A percentile compares a stretch with the other conserved stretches of the same genome.
phyloP scores from a whole-genome alignment of 805 yeast genomes.

The Candida succiphila region DNA sequence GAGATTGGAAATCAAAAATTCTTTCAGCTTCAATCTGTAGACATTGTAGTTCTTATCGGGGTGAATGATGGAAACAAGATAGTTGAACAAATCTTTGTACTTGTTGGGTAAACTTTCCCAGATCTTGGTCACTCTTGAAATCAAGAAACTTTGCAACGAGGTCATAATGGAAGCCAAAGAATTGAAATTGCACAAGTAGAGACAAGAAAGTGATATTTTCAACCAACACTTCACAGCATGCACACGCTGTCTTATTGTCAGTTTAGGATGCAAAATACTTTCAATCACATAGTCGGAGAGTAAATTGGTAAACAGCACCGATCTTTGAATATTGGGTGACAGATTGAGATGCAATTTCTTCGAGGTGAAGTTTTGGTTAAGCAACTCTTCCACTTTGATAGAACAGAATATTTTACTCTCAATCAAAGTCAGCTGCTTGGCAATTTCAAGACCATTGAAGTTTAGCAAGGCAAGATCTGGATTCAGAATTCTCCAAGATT shows the following conservation, averaged over 20 bases:
- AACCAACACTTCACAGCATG: slow-evolving; percentile 60
- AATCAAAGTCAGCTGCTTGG: slow-evolving; percentile 66
- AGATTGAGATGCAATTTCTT: slow-evolving; percentile 46
- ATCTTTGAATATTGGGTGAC: slow-evolving; percentile 54
- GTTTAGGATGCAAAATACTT: slow-evolving; percentile 46
- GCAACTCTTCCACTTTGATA: slow-evolving; percentile 54
- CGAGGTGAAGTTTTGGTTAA: slow-evolving; percentile 53
- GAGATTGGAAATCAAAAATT: slow-evolving; percentile 38
- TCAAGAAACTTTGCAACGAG: slow-evolving; percentile 60
- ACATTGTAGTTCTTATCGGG: slow-evolving; percentile 67
- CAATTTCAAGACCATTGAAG: slow-evolving; percentile 62
- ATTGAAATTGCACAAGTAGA: slow-evolving; percentile 66
- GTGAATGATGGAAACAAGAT: slow-evolving; percentile 57
- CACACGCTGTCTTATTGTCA: slow-evolving; percentile 38
- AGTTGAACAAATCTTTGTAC: slow-evolving; percentile 51
- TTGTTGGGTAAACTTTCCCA: slow-evolving; percentile 54
- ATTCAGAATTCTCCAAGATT: slow-evolving; percentile 47
- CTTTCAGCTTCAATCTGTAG: slow-evolving; percentile 53
- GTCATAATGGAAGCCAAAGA: slow-evolving; percentile 74
- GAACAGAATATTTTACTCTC: slow-evolving; percentile 59
- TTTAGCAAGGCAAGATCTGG: slow-evolving; percentile 44
- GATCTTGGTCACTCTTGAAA: slow-evolving; percentile 49
- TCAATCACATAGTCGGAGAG: slow-evolving; percentile 67
- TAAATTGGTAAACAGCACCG: slow-evolving; percentile 60
- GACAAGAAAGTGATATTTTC: slow-evolving; percentile 61